Conservation (phyloP, 129 eudicot species). For the Arctium lappa region DNA sequence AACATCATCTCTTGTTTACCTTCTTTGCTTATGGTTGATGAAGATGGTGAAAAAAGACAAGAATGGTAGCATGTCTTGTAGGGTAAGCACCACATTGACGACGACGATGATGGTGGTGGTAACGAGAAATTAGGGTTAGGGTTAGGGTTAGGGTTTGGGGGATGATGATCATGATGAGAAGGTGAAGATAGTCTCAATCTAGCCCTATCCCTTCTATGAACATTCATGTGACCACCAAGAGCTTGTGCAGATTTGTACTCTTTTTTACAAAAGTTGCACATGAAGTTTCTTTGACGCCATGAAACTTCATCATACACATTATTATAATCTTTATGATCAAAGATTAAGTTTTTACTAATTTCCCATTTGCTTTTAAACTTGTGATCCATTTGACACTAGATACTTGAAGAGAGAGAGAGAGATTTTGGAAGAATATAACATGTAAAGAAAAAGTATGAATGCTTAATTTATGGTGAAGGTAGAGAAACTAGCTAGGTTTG, state of each 20-base stretch:
- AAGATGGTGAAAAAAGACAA: conserved; percentile 10
- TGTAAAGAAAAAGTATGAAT: conserved; percentile 6
- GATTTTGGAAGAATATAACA: not conserved
- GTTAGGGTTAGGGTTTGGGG: conserved; percentile 39
- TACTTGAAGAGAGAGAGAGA: conserved; percentile 4
- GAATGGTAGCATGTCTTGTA: conserved; percentile 10
- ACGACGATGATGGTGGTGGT: conserved; percentile 1
- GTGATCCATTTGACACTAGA: conserved; percentile 20
- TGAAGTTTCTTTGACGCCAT: conserved; percentile 71
- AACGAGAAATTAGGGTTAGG: conserved; percentile 28
- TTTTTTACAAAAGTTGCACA: conserved; percentile 65
- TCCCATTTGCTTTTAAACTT: conserved; percentile 13
- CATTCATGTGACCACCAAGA: conserved; percentile 85
- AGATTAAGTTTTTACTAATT: conserved; percentile 20
- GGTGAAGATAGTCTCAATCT: conserved; percentile 42
- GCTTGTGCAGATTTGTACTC: conserved; percentile 86
- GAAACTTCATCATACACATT: conserved; percentile 34
- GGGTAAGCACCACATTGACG: conserved; percentile 19
- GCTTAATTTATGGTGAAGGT: conserved; percentile 19
- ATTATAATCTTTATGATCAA: conserved; percentile 22
- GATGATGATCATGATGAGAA: conserved; percentile 20
- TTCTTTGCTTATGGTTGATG: conserved; percentile 10
- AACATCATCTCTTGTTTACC: conserved; percentile 17
- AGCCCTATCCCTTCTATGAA: conserved; percentile 75
- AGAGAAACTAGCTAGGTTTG: not conserved